Percentiles rank a stretch among this genome's conserved stretches.
Evolutionary conservation across 2,329 filamentous ascomycete genomes (phyloP).

Genomic region (Beauveria caledonica): DNA sequence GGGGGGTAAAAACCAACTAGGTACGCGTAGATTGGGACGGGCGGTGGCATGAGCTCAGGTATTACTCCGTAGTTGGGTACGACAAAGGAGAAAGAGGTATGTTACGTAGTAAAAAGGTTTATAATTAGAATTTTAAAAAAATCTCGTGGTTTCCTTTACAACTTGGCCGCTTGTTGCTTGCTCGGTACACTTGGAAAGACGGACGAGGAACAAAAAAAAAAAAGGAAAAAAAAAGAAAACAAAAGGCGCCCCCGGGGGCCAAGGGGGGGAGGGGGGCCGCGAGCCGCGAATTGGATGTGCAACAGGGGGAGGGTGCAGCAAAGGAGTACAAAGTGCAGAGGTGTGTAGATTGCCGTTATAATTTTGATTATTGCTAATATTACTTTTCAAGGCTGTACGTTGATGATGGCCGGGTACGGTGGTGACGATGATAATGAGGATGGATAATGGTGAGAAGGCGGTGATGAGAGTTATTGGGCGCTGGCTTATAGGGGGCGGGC

Average conservation of each 20-base stretch:
- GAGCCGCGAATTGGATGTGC: conserved; percentile 10
- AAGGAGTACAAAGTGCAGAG: neutral
- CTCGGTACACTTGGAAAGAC: too few species aligned
- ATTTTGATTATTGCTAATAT: too few species aligned
- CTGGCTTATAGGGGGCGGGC: too few species aligned
- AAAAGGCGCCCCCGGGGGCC: neutral
- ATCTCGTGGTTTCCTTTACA: too few species aligned
- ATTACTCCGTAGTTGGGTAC: neutral
- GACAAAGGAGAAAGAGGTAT: neutral
- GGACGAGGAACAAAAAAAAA: neutral
- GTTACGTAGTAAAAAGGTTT: too few species aligned
- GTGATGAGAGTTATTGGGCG: too few species aligned
- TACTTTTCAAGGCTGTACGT: neutral
- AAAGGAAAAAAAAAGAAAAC: neutral
- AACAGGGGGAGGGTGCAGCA: neutral
- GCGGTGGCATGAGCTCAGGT: conserved; percentile 25
- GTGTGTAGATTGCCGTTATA: neutral
- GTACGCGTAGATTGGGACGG: conserved; percentile 24
- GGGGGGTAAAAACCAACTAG: conserved; percentile 6
- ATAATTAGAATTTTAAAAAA: too few species aligned
- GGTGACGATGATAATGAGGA: neutral
- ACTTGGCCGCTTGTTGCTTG: too few species aligned
- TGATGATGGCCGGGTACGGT: neutral
- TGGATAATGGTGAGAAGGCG: too few species aligned
- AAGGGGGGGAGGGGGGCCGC: neutral